phyloP scores from a whole-genome alignment of 805 yeast species.

The Saccharomycopsis fibuligera region DNA sequence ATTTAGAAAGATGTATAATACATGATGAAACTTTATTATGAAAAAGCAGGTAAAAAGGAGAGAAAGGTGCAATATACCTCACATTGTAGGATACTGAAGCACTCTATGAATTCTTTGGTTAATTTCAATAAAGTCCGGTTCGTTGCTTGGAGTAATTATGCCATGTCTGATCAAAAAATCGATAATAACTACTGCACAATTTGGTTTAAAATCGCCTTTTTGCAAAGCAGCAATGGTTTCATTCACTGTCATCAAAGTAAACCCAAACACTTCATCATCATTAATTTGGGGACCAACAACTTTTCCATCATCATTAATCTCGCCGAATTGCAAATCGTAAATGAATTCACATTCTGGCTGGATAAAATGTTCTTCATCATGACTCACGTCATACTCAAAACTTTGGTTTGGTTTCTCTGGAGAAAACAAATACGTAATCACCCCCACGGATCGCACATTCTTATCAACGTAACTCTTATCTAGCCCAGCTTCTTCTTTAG shows the following conservation, averaged over 20 bases:
- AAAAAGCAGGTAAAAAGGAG: too few relatives aligned
- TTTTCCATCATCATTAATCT: constrained; percentile 24
- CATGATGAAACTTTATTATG: too few relatives aligned
- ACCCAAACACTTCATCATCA: constrained; percentile 74
- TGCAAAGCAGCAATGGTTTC: constrained; percentile 48
- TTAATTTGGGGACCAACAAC: constrained; percentile 46
- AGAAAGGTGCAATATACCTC: too few relatives aligned
- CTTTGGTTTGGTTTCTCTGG: constrained; percentile 30
- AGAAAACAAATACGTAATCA: constrained; percentile 56
- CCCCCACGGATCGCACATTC: constrained; percentile 51
- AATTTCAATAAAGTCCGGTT: constrained; percentile 60
- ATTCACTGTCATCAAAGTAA: constrained; percentile 53
- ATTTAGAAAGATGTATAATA: too few relatives aligned
- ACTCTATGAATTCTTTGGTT: constrained; percentile 55
- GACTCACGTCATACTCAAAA: constrained; percentile 8
- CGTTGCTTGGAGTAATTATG: constrained; percentile 54
- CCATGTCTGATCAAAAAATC: constrained; percentile 91
- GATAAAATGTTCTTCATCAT: constrained; percentile 46
- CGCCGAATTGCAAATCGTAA: constrained; percentile 60
- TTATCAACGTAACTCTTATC: constrained; percentile 40
- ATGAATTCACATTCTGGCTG: constrained; percentile 88
- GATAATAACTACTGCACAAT: constrained; percentile 70
- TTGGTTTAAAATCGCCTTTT: constrained; percentile 75
- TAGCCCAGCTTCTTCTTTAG: constrained; percentile 89
- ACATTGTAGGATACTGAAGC: constrained; percentile 55